Evolutionary conservation across 805 yeast genomes (phyloP).

Genomic region (Kodamaea lidongshanica): DNA sequence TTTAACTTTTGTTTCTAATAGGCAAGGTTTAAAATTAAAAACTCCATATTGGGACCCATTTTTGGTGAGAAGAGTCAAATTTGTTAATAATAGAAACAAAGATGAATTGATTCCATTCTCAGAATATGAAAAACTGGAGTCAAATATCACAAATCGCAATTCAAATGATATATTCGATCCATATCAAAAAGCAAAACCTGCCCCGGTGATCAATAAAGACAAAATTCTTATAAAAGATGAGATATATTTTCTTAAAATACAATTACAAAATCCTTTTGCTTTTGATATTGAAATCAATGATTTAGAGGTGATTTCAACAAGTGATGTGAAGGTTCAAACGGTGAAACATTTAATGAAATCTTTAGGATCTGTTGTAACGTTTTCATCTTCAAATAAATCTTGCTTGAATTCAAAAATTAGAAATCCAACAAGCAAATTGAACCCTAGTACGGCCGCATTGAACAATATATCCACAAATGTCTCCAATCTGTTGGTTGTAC

Average conservation of each 20-base stretch:
- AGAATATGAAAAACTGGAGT: slow-evolving; percentile 14
- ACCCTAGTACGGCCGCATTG: too few relatives aligned
- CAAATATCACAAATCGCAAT: slow-evolving; percentile 5
- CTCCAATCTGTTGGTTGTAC: slow-evolving; percentile 15
- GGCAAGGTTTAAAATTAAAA: slow-evolving; percentile 19
- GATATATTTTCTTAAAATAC: slow-evolving; percentile 47
- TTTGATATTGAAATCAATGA: slow-evolving; percentile 61
- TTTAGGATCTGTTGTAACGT: slow-evolving; percentile 1
- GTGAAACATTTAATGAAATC: slow-evolving; percentile 11
- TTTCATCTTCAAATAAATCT: not conserved
- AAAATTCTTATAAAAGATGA: slow-evolving; percentile 40
- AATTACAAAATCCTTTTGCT: slow-evolving; percentile 72
- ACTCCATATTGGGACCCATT: slow-evolving; percentile 69
- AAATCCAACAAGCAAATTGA: too few relatives aligned
- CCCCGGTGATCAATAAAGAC: slow-evolving; percentile 43
- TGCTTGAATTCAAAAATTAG: too few relatives aligned
- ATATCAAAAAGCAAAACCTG: slow-evolving; percentile 15
- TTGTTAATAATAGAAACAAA: slow-evolving; percentile 18
- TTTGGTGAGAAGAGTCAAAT: slow-evolving; percentile 47
- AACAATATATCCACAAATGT: slow-evolving; percentile 6
- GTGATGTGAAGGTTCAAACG: slow-evolving; percentile 25
- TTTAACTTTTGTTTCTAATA: slow-evolving; percentile 15
- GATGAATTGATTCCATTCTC: slow-evolving; percentile 41
- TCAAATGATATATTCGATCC: slow-evolving; percentile 47
- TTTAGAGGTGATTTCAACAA: slow-evolving; percentile 34